Evolutionary conservation across 208 protist species (phyloP), one percentile per base, ranked within the genome.

Genomic region (Leishmania tropica): DNA sequence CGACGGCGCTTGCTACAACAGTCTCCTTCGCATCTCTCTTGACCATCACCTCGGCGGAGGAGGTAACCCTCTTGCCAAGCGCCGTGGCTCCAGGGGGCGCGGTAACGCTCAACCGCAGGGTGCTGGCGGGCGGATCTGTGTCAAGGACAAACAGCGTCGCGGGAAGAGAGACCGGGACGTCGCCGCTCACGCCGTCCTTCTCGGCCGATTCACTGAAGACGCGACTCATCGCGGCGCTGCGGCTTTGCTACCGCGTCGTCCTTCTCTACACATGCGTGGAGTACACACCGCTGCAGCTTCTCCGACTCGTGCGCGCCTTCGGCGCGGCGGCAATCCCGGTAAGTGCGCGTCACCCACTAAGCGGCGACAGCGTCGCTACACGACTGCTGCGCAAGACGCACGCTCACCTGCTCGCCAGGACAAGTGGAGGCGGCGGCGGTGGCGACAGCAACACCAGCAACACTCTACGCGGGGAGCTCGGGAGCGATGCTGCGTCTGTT

Each of bases 231-330:
- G 67, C 75, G 47, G 72, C 78, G 28, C 83, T 86, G 74, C 73
- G 83, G 15, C 67, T 86, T 15, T 86, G 83, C 74, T 86, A 86
- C 67, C 78, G 83, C 31, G 78, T 83, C 37, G 83, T 86, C 47
- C 78, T 86, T 15, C 53, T 86, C 35, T 83, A 74, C 67, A 73
- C 75, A 21, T 86, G 83, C 42, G 53, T 83, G 19, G 83, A 86
- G 64, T 64, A 86, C 75, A 77, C 83, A 40, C 83, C 83, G 13
- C 73, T 79, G 68, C 83, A 83, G 78, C 73, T 86, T 13, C 78
- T 80, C 47, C 83, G 75, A 15, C 83, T 86, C 10, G 64, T 86
- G 73, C 78, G 73, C 47, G 79, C 58, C 19, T 86, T 80, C 58
- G 80, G 78, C 17, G 56, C 58, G 17, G 67, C 51, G 15, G 56